A percentile compares a stretch with the other conserved stretches of the same genome.
Conservation (phyloP, 2,329 filamentous ascomycete genomes). For the Calonectria multiphialidica region DNA sequence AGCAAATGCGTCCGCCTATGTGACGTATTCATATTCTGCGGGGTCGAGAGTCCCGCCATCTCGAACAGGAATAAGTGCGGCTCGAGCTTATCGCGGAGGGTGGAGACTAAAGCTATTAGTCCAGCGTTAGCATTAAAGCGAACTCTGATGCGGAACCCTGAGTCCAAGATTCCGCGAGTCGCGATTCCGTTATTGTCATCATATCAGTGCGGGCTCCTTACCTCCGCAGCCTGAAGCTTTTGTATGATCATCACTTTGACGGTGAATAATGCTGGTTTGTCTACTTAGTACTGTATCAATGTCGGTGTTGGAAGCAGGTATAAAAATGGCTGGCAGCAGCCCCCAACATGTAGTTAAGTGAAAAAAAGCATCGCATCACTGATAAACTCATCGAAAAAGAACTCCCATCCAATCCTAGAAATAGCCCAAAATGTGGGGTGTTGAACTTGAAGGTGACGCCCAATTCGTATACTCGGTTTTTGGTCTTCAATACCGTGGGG, state of each 20-base stretch:
- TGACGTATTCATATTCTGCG: background rate
- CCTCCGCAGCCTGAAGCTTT: background rate
- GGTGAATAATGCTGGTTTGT: too few relatives aligned
- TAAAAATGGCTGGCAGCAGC: background rate
- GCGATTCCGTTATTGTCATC: background rate
- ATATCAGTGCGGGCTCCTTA: constrained; percentile 3
- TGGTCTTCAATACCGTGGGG: background rate
- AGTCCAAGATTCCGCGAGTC: background rate
- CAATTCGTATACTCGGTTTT: background rate
- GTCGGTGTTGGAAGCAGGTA: background rate
- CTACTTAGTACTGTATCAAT: too few relatives aligned
- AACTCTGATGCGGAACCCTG: background rate
- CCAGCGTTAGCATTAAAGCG: background rate
- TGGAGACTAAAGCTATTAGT: background rate
- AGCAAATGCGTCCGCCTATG: background rate
- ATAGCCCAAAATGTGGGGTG: background rate
- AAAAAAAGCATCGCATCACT: background rate
- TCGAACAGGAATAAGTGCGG: constrained; percentile 1
- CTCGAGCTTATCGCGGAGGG: constrained; percentile 9
- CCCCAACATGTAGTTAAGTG: background rate
- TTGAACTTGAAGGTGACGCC: background rate
- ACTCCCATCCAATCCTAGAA: background rate
- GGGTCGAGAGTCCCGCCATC: background rate
- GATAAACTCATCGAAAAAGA: background rate
- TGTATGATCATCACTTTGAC: background rate